Conservation (phyloP, 2,329 filamentous ascomycete genomes). For the Mollisia scopiformis region DNA sequence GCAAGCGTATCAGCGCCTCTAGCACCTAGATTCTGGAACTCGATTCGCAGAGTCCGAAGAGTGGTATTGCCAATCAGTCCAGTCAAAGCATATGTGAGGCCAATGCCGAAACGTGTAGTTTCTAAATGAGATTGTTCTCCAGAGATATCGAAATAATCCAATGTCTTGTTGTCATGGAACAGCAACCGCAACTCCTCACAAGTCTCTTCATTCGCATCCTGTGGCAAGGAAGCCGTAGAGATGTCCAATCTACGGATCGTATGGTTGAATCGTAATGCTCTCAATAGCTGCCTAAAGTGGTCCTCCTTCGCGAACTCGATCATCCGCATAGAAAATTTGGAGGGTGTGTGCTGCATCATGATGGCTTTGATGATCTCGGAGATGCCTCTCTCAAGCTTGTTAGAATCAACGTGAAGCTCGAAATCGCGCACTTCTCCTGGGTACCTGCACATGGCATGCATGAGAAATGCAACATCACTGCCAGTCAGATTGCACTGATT, state of each 20-base stretch:
- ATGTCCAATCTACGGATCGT: constrained; percentile 68
- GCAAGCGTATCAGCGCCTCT: constrained; percentile 71
- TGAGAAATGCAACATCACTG: constrained; percentile 64
- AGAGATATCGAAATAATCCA: constrained; percentile 70
- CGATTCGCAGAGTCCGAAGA: constrained; percentile 64
- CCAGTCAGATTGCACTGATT: constrained; percentile 70
- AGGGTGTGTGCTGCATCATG: constrained; percentile 55
- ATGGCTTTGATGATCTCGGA: constrained; percentile 55
- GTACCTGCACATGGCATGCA: constrained; percentile 62
- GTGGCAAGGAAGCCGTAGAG: constrained; percentile 70
- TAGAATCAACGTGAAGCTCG: constrained; percentile 66
- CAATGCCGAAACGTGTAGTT: constrained; percentile 68
- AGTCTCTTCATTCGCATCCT: constrained; percentile 69
- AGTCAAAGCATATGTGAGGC: constrained; percentile 66
- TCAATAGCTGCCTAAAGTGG: constrained; percentile 61
- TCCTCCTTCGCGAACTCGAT: constrained; percentile 56
- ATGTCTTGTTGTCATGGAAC: constrained; percentile 67
- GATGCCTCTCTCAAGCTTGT: constrained; percentile 52
- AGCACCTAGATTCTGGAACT: constrained; percentile 69
- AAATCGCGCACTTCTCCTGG: constrained; percentile 56
- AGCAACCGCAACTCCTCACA: constrained; percentile 64
- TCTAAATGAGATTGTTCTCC: constrained; percentile 74
- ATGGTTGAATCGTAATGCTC: constrained; percentile 63
- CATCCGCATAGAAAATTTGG: constrained; percentile 67
- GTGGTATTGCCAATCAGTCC: constrained; percentile 67